Conservation (phyloP, 2,329 filamentous ascomycete genomes). For the Nigrograna mackinnonii region DNA sequence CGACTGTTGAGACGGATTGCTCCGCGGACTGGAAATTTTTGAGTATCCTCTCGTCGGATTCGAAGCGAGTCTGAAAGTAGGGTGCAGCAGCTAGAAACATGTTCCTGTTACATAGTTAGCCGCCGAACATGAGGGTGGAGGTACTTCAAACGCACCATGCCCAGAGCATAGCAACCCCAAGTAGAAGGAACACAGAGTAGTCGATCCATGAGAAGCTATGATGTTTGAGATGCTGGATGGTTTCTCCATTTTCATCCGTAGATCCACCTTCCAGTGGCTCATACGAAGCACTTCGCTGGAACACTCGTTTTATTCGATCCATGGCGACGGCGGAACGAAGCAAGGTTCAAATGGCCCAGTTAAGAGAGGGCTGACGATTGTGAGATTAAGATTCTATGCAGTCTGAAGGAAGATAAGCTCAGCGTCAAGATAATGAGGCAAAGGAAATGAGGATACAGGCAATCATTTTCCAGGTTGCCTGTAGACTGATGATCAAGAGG, state of each 20-base stretch:
- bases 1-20: conserved; percentile 81
- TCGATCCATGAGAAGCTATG: conserved; percentile 78
- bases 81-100: conserved; percentile 96
- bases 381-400: too few species aligned
- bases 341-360: too few species aligned
- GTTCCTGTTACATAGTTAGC: too few species aligned
- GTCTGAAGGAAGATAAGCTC: conserved; percentile 1
- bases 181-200: conserved; percentile 80
- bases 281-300: conserved; percentile 36
- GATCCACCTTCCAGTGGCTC: conserved; percentile 43
- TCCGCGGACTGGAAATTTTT: conserved; percentile 89
- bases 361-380: too few species aligned
- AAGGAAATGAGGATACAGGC: conserved; percentile 8
- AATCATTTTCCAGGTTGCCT: conserved; percentile 21
- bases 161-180: conserved; percentile 96
- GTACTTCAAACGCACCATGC: conserved; percentile 85
- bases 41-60: conserved; percentile 69
- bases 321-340: too few species aligned
- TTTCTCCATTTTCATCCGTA: conserved; percentile 35
- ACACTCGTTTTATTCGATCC: conserved; percentile 37
- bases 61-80: conserved; percentile 87
- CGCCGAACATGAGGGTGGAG: too few species aligned
- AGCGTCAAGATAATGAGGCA: conserved; percentile 9
- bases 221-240: conserved; percentile 27
- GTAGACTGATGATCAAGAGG: too few species aligned